Conservation (phyloP, 352 stramenopile species). For the Globisporangium cystogenes region DNA sequence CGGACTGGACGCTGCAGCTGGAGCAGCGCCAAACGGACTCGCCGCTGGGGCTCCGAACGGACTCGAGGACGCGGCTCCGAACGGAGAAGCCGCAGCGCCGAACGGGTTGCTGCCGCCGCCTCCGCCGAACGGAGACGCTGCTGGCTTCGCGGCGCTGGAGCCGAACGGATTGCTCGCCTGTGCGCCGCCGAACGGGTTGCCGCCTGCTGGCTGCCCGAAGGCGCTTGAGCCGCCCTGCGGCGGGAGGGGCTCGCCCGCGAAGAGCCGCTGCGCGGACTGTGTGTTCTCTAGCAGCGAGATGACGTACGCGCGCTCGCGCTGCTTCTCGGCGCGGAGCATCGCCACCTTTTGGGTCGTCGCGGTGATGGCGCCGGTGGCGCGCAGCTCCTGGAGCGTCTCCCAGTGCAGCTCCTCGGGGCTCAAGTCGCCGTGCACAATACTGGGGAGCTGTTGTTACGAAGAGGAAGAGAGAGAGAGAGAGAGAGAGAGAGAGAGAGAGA, state of each 20-base stretch:
- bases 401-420: slow-evolving; percentile 58
- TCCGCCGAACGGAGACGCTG: slow-evolving; percentile 3
- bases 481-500: too few relatives aligned
- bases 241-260: slow-evolving; percentile 40
- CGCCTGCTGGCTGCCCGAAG: slow-evolving; percentile 14
- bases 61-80: slow-evolving; percentile 8
- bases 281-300: slow-evolving; percentile 41
- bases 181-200: slow-evolving; percentile 4
- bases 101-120: not conserved
- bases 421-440: slow-evolving; percentile 48
- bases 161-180: not conserved
- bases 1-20: too few relatives aligned
- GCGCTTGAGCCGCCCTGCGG: not conserved
- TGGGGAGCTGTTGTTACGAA: slow-evolving; percentile 32
- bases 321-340: slow-evolving; percentile 31
- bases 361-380: slow-evolving; percentile 28
- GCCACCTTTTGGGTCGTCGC: slow-evolving; percentile 41
- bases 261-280: slow-evolving; percentile 39
- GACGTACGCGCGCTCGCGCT: slow-evolving; percentile 43
- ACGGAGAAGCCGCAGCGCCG: slow-evolving; percentile 1
- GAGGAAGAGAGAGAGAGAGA: too few relatives aligned
- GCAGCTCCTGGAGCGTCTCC: slow-evolving; percentile 59
- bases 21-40: too few relatives aligned
- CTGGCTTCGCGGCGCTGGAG: not conserved
- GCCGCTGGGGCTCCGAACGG: slow-evolving; percentile 7